Evolutionary conservation across 345 rosid genomes (phyloP), one percentile per base, ranked within the genome.

Genomic region (Kernera saxatilis): DNA sequence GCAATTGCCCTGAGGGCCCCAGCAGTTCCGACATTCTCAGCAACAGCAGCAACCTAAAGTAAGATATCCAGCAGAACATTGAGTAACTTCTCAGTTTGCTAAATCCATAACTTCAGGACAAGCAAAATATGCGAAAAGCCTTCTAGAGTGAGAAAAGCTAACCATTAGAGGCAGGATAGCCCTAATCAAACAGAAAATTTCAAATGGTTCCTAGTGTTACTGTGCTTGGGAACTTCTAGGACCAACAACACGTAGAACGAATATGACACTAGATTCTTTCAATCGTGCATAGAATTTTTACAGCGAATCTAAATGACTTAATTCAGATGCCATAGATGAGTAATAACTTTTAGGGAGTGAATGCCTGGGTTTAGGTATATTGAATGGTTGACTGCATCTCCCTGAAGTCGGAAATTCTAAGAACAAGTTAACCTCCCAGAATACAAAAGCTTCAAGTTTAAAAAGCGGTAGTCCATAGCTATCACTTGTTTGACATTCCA

Each of bases 1-100:
- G 96, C 85, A 70, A 94, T 86, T 56, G 96, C 92, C 73, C 96
- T 85, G 79, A 94, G 81, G 17, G 99, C 99, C 49, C 91, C 99
- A 75, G 91, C 96, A 43, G 99, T 86, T 73, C 95, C 97, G 3
- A 94, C 85, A 78, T 91, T 96, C 79, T 91, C 96, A 50, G 93
- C 84, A 70, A 94, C 97, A 10, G 91, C 83, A 77, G 95, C 97
- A 64, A 91, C 97, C 98, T 93, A 73, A 53, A 33, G 67, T 35
- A 62, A 53, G 17, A 53, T 19, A 69, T 43, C 7, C 50, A 41
- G 2, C 5, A 58, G 15, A 40, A 8, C 32, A 40, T 13, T 13
- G 2, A 26, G 21, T 5, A 44, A n/a, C 30, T 18, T 19, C 13
- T 39, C 61, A 61, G 46, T 27, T 62, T 37, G 9, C 18, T 5